Conservation (phyloP, 2,329 filamentous ascomycete species). For the Fusarium sp. region DNA sequence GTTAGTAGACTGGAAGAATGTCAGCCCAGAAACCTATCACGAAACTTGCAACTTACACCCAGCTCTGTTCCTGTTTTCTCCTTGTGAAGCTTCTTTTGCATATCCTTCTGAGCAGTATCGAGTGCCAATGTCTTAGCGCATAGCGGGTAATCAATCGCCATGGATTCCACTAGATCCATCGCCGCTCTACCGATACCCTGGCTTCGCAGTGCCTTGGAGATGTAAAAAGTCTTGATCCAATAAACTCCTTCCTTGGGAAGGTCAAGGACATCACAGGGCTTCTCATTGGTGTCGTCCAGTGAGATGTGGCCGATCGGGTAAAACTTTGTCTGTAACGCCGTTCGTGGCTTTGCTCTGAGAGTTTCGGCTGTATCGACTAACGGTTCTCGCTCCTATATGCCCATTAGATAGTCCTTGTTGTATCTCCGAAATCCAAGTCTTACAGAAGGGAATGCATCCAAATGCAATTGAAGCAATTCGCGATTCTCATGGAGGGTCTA, state of each 20-base stretch:
- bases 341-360: constrained; percentile 31
- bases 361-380: constrained; percentile 35
- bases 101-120: constrained; percentile 46
- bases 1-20: constrained; percentile 37
- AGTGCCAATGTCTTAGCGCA: constrained; percentile 43
- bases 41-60: constrained; percentile 1
- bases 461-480: constrained; percentile 22
- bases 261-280: constrained; percentile 14
- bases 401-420: background rate
- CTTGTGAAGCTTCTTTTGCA: constrained; percentile 14
- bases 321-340: constrained; percentile 26
- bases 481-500: constrained; percentile 28
- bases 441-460: constrained; percentile 34
- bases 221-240: constrained; percentile 50
- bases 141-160: constrained; percentile 44
- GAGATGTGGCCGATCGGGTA: constrained; percentile 45
- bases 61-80: constrained; percentile 1
- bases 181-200: constrained; percentile 47
- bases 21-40: background rate
- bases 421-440: rapidly evolving
- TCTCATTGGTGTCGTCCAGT: constrained; percentile 36
- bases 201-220: constrained; percentile 42
- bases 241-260: constrained; percentile 38
- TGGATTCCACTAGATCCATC: constrained; percentile 47
- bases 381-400: constrained; percentile 20